Percentiles rank a stretch among this genome's conserved stretches.
Conservation (phyloP, 495 filamentous ascomycete genomes). For the Penicillium soppii region DNA sequence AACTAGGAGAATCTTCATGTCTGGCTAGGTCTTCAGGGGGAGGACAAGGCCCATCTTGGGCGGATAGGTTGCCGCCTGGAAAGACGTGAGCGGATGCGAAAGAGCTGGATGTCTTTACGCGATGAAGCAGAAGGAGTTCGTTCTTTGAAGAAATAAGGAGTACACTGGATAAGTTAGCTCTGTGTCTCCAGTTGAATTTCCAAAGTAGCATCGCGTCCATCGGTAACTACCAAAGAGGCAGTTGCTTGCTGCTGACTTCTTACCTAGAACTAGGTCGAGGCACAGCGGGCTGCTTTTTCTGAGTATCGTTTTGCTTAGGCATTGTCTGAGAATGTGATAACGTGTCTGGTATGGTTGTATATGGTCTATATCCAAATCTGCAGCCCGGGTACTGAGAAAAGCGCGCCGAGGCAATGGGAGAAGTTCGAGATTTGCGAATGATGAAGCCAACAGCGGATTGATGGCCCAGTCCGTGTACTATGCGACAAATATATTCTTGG, state of each 20-base stretch:
- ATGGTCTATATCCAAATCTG: constrained; percentile 3
- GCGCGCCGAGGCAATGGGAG: background rate
- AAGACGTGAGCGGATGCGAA: constrained; percentile 96
- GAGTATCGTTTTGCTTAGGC: constrained; percentile 18
- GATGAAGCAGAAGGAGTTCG: constrained; percentile 82
- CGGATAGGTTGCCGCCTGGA: constrained; percentile 83
- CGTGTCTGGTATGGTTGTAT: constrained; percentile 8
- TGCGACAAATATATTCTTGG: constrained; percentile 1
- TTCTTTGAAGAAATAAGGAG: constrained; percentile 83
- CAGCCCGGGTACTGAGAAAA: background rate
- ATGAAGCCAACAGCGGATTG: background rate
- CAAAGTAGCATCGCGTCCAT: background rate
- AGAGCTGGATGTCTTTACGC: constrained; percentile 75
- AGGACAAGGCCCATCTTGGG: constrained; percentile 63
- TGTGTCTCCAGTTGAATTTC: background rate
- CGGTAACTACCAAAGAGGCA: background rate
- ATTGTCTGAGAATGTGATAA: constrained; percentile 8
- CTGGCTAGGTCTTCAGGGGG: constrained; percentile 39
- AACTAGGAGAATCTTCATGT: constrained; percentile 66
- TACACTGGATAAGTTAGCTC: constrained; percentile 54
- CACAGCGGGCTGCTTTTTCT: constrained; percentile 25
- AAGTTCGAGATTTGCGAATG: background rate
- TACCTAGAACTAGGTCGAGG: constrained; percentile 40
- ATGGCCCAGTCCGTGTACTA: constrained; percentile 1
- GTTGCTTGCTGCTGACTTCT: background rate